Evolutionary conservation across 2,329 filamentous ascomycete genomes (phyloP), one percentile per base, ranked within the genome.

Genomic region (Alternaria dauci): DNA sequence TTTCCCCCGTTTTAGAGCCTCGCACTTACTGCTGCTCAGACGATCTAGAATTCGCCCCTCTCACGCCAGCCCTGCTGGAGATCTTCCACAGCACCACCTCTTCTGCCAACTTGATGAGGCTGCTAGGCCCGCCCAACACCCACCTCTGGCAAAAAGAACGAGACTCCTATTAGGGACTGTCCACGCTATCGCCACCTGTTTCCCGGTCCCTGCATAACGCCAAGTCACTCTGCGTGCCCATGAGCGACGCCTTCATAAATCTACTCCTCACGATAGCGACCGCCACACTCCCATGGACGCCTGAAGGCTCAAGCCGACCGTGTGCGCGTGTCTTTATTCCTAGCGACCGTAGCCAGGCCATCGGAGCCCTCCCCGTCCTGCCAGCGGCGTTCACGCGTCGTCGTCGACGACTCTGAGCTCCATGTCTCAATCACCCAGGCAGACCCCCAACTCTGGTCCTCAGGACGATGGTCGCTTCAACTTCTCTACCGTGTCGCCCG

Each of bases 371-470:
- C 20, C 28, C 39, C 18, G 26, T 23, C 23, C n/a, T 23, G 26
- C 20, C 25, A 14, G 39, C 18, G 32, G 26, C 47, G 32, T 58
- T n/a, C 32, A 34, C 55, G 20, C 52, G 55, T 30, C 11, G 20
- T 60, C 46, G 34, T 57, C 50, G 18, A 52, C 48, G 34, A 30
- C n/a, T 18, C 18, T 26, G 26, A 34, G 46, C 58, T 54, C 60
- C 65, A 76, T 76, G 73, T 68, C 72, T 70, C 66, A 71, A 71
- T 47, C 69, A 70, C 59, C 66, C 32, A 39, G 48, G 16, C 64
- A 69, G 39, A 50, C 61, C 18, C 51, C 62, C 26, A 50, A 67
- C 52, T 47, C 48, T 55, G 59, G 67, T 32, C 60, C 60, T 25
- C 38, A 46, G n/a, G 39, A 59, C 25, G 55, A 59, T 32, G 58